Base-by-base conservation (phyloP, 1,284 basidiomycete genomes). In the Hypsizygus ulmarius region DNA sequence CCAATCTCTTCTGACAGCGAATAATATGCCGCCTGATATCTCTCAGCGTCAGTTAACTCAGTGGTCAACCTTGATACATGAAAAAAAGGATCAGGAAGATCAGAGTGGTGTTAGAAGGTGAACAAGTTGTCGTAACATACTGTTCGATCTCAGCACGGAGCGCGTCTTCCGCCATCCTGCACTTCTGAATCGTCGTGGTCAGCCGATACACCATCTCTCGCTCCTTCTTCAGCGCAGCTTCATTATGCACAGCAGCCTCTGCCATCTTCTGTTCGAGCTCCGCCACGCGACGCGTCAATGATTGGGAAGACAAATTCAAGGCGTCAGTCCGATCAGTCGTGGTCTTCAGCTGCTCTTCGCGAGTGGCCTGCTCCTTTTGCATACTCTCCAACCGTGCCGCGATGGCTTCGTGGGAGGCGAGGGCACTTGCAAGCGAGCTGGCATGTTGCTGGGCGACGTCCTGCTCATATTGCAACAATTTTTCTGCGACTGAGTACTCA, bases 1-100 rank as follows among this genome's bases (percentile, higher is more conserved):
- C 74, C 76, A 34, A 88, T 77, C 59, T 88, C 78, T 9, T 84
- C 77, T 12, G 78, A 67, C 10, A 90, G 68, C 36, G 66, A 68
- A 50, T 74, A 71, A 61, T 88, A 90, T 6, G 85, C 85, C 43
- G 83, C 78, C 59, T 82, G 76, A 61, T 83, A 90, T 14, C 71
- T 71, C 51, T 79, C 81, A 1, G 75, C 77, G 12, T 82, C 76
- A 1, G 72, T 64, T 3, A 90, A 64, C 34, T 85, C 83, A 1
- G 65, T 51, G 5, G 74, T 73, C 49, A 90, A 60, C 53, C 87
- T 25, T 54, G 10, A 7, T 87, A 51, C 10, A 6, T 28, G 41
- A 25, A 41, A 27, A 18, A 36, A 39, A n/a, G n/a, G n/a, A n/a
- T n/a, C n/a, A n/a, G n/a, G n/a, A n/a, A 56, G 11, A 61, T 30